Evolutionary conservation across 169 alveolate genomes (phyloP), one percentile per base, ranked within the genome.

Genomic region (Neospora caninum): DNA sequence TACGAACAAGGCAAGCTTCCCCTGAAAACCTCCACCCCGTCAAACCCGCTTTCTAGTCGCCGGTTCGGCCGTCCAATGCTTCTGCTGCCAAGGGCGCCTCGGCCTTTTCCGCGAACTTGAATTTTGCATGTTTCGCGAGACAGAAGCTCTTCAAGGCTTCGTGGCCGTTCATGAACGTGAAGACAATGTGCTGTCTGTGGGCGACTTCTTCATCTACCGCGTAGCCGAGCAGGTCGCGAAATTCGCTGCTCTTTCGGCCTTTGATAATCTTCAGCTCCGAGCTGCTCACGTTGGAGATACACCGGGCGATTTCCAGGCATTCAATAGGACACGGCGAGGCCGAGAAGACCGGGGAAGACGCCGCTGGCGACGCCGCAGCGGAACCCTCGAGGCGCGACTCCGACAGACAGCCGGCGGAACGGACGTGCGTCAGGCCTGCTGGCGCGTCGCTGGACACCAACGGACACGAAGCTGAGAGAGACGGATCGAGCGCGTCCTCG

Each of bases 171-270:
- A 88, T 88, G 84, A 45, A 88, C 22, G 73, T 54, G 58, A 88
- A 54, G 64, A 88, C 93, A 2, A 88, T 45, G 64, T 88, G 80
- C 53, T 88, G 86, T 34, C 93, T 10, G 93, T 88, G 93, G 29
- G 93, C 93, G 42, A 88, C 93, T 41, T 88, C 93, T 82, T 88
- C 80, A 58, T 88, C 93, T 1, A 54, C 93, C 9, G 93, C 69
- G 84, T 88, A 88, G 7, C 93, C 93, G 31, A 88, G 84, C 20
- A 88, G 84, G 43, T 27, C 54, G 20, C 45, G 34, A n/a, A 88
- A 88, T 45, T 88, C 93, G 38, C 86, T 38, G 84, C 93, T 88
- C 34, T 64, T 58, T 38, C 41, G 9, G 25, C 93, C 93, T 41
- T 88, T 88, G 7, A 88, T 54, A 36, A 58, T n/a, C 54, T 88